These are phyloP conservation scores for Lentithecium fluviatile DNA, from an alignment of 495 filamentous ascomycete species.

Conservation along the genomic window DNA sequence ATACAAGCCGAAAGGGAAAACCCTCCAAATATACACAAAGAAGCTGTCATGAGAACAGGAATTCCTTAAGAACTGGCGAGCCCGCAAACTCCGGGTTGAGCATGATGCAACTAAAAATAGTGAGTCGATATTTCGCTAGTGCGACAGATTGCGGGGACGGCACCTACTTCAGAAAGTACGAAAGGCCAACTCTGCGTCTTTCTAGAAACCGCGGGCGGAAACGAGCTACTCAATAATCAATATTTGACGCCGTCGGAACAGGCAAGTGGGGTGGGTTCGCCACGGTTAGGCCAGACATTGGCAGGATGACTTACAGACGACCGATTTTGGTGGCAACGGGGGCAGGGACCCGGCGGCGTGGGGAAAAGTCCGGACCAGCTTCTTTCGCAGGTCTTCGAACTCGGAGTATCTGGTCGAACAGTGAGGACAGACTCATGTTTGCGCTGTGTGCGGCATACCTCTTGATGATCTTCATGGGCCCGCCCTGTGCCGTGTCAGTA, in stretches of 20 bases:
- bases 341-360: slow-evolving; percentile 64
- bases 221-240: slow-evolving; percentile 49
- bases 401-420: slow-evolving; percentile 66
- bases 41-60: slow-evolving; percentile 51
- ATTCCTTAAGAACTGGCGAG: slow-evolving; percentile 68
- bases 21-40: not conserved
- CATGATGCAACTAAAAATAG: slow-evolving; percentile 56
- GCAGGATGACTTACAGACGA: slow-evolving; percentile 57
- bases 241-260: slow-evolving; percentile 5
- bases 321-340: slow-evolving; percentile 65
- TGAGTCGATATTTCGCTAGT: slow-evolving; percentile 31
- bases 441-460: slow-evolving; percentile 43
- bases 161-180: slow-evolving; percentile 70
- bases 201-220: slow-evolving; percentile 71
- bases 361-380: slow-evolving; percentile 63
- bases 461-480: slow-evolving; percentile 60
- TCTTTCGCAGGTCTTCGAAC: slow-evolving; percentile 62
- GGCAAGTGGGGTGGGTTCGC: slow-evolving; percentile 22
- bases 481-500: slow-evolving; percentile 48
- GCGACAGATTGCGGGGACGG: not conserved
- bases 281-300: slow-evolving; percentile 1
- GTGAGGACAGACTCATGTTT: slow-evolving; percentile 6
- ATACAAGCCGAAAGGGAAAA: not conserved
- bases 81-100: slow-evolving; percentile 70
- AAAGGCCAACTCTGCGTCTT: slow-evolving; percentile 60